Conservation (phyloP, 2,329 filamentous ascomycete species). For the Cytospora mali region DNA sequence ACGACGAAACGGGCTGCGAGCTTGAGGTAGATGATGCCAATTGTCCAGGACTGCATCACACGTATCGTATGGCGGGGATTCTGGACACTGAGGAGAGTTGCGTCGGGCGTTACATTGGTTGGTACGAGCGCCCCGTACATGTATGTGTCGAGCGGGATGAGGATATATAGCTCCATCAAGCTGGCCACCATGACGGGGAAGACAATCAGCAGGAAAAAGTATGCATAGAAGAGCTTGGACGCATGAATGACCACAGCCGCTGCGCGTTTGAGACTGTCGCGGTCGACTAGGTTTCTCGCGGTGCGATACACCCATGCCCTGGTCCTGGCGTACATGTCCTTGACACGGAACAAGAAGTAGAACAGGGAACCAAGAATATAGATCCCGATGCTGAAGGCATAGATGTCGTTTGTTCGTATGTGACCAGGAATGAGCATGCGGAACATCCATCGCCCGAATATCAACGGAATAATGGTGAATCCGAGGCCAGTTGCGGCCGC, state of each 20-base stretch:
- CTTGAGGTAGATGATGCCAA: constrained; percentile 88
- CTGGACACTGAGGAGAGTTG: constrained; percentile 35
- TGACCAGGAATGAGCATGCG: constrained; percentile 70
- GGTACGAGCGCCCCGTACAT: constrained; percentile 47
- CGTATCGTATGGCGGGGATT: constrained; percentile 70
- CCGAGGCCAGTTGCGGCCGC: constrained; percentile 84
- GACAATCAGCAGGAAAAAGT: constrained; percentile 72
- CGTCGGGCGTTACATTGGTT: constrained; percentile 31
- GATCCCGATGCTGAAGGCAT: constrained; percentile 89
- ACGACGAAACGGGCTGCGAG: constrained; percentile 71
- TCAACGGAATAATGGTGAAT: constrained; percentile 81
- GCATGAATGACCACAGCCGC: constrained; percentile 38
- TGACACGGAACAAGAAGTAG: constrained; percentile 62
- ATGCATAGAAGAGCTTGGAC: constrained; percentile 69
- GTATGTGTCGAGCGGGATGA: constrained; percentile 85
- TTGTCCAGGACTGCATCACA: constrained; percentile 89
- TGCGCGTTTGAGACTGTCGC: constrained; percentile 37
- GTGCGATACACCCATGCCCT: constrained; percentile 37
- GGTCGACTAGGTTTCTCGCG: constrained; percentile 35
- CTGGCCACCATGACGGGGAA: constrained; percentile 80
- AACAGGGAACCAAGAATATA: constrained; percentile 73
- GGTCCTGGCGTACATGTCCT: constrained; percentile 40
- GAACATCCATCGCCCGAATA: constrained; percentile 82
- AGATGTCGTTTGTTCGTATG: constrained; percentile 87
- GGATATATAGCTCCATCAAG: constrained; percentile 83